These are phyloP conservation scores for Elaeis guineensis DNA, from an alignment of 176 grass and related monocot species.

Conservation along the genomic window DNA sequence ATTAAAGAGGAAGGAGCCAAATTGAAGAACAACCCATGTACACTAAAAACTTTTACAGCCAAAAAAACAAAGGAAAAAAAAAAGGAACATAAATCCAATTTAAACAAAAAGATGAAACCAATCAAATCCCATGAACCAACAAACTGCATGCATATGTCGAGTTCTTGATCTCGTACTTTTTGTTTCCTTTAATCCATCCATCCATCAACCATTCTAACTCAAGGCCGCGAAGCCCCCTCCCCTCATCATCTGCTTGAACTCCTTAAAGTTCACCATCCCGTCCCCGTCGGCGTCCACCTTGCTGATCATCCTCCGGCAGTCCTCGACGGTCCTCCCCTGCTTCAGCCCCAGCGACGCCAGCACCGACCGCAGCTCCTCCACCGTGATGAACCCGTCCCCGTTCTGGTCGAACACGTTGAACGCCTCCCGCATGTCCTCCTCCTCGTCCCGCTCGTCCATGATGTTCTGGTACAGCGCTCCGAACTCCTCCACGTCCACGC, in stretches of 20 bases:
- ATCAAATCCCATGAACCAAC: no score
- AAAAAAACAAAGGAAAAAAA: no score
- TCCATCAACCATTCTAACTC: neutral
- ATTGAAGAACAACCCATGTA: no score
- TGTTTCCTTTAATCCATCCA: no score
- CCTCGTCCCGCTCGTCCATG: conserved; percentile 20
- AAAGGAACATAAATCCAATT: no score
- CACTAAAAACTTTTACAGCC: no score
- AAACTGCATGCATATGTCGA: no score
- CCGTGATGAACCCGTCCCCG: conserved; percentile 75
- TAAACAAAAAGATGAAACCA: no score
- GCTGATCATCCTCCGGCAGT: conserved; percentile 66
- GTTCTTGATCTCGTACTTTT: no score
- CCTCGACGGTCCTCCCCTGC: conserved; percentile 44
- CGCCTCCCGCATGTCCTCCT: conserved; percentile 58
- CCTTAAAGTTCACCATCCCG: conserved; percentile 62
- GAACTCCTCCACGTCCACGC: conserved; percentile 73
- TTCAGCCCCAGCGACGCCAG: conserved; percentile 63
- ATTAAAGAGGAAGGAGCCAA: no score
- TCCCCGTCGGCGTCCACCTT: conserved; percentile 67
- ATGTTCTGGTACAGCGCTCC: conserved; percentile 49
- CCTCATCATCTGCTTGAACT: conserved; percentile 79
- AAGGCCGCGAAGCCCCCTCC: conserved; percentile 56
- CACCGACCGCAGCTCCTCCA: conserved; percentile 58
- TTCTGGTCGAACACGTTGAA: conserved; percentile 81